Evolutionary conservation across 495 filamentous ascomycete species (phyloP).

Genomic region (Xylaria scruposa): DNA sequence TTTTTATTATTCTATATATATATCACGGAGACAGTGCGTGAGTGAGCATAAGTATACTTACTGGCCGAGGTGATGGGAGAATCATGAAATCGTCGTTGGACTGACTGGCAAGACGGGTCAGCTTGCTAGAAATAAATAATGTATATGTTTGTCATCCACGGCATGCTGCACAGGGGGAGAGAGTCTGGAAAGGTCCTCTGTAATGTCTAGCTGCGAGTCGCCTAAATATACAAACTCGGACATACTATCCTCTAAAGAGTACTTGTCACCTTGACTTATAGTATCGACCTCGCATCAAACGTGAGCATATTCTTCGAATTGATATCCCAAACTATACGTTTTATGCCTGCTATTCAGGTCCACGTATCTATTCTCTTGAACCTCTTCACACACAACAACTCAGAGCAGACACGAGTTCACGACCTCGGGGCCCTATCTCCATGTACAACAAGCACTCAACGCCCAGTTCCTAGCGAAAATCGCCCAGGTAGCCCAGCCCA

Average conservation of each 20-base stretch:
- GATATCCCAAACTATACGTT: neutral
- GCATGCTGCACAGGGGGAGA: neutral
- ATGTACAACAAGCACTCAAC: neutral
- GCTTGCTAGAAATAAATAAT: neutral
- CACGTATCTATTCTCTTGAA: no score
- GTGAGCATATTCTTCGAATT: neutral
- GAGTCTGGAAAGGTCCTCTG: neutral
- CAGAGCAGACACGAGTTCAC: neutral
- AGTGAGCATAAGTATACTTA: conserved; percentile 10
- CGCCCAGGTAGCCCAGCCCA: neutral
- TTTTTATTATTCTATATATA: conserved; percentile 10
- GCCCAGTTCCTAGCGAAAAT: no score
- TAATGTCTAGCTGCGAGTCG: neutral
- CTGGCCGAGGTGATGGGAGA: neutral
- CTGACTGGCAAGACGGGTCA: neutral
- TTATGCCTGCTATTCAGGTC: neutral
- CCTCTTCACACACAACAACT: neutral
- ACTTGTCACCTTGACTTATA: neutral
- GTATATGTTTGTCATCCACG: conserved; percentile 1
- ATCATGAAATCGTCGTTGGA: neutral
- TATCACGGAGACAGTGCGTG: neutral
- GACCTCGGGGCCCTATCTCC: neutral
- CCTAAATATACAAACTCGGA: neutral
- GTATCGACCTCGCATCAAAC: neutral
- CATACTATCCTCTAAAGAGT: neutral